Evolutionary conservation across 129 eudicot genomes (phyloP), one percentile per base, ranked within the genome.

Genomic region (Calendula officinalis): DNA sequence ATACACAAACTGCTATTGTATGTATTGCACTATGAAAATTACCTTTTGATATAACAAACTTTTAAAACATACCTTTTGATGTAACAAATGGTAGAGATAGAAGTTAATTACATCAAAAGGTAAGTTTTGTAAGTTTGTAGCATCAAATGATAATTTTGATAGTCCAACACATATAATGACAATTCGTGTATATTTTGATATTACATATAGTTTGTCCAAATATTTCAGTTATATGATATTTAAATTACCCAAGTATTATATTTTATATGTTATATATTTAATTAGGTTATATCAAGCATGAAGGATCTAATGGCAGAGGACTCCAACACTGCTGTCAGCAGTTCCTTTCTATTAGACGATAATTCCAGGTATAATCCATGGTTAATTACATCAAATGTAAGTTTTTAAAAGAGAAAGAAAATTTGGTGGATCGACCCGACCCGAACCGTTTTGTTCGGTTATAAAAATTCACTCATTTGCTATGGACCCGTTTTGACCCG

Each of bases 201-300:
- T 2, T 22, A 22, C 30, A 22, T 22, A 22, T 22, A 22, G 30
- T 22, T 22, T 22, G 30, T 22, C 30, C 30, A 54, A 32, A 5
- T 42, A 2, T 41, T 67, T 55, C 10, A 1, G 34, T 67, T 41
- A 14, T 12, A n/a, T 44, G 34, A 14, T 55, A 13, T 67, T 41
- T 55, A 53, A 16, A 46, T 67, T 13, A 44, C 6, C 22, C 30
- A 14, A 37, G 48, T 48, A 7, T 16, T 39, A 43, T 60, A 33
- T 60, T 51, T 36, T 66, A 2, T 39, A 5, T 22, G n/a, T 22
- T 22, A 22, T 37, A 39, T 15, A 47, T 6, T 39, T 54, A 37
- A 48, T 9, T 75, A 89, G 97, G 97, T 89, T 44, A 85, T 89
- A 42, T 73, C 88, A 45, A 89, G 84, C 80, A 89, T 89, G 97